Percentiles rank a stretch among this genome's conserved stretches.
phyloP scores from a whole-genome alignment of 2,329 filamentous ascomycete species.

The Corinectria fuckeliana region DNA sequence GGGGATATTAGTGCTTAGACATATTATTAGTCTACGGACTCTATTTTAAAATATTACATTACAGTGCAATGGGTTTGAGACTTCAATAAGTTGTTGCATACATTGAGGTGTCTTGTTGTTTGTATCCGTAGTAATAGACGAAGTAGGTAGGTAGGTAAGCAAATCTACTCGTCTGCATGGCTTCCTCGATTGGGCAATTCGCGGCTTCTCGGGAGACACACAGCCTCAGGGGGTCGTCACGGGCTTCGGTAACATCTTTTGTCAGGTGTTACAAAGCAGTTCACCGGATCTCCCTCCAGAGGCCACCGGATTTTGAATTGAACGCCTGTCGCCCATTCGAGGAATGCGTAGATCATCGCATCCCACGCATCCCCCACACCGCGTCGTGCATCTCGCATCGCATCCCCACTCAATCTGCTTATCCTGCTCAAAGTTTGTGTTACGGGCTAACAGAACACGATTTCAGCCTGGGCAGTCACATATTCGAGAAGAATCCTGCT shows the following conservation, averaged over 20 bases:
- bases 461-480: no score
- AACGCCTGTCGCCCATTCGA: neutral
- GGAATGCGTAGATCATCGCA: neutral
- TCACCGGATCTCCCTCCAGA: neutral
- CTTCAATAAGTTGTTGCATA: no score
- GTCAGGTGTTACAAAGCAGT: neutral
- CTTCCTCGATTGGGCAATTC: slow-evolving; percentile 9
- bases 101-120: no score
- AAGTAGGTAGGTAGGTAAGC: no score
- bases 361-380: neutral
- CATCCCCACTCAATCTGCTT: neutral
- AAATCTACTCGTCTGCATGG: no score
- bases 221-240: neutral
- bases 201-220: neutral
- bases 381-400: neutral
- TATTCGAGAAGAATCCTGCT: no score
- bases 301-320: neutral
- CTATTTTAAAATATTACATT: no score
- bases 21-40: no score
- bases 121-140: no score
- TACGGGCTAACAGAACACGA: neutral
- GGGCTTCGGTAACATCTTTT: neutral
- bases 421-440: neutral
- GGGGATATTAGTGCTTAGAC: no score
- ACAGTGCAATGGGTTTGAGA: no score